Evolutionary conservation across 208 protist species (phyloP).

Genomic region (Wallacemonas sp.): DNA sequence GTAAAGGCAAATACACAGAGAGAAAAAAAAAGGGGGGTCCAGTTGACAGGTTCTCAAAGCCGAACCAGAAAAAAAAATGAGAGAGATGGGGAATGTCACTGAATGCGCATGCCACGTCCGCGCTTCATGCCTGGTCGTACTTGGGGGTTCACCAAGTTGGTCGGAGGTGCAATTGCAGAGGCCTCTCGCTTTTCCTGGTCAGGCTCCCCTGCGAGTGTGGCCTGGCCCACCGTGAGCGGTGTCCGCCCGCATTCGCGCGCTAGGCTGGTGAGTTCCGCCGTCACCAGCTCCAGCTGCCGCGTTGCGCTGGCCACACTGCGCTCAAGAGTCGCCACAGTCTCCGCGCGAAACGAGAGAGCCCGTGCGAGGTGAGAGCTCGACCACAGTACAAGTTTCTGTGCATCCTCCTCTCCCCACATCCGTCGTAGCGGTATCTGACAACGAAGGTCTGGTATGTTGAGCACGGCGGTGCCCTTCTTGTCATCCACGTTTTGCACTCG

Average conservation of each 20-base stretch:
- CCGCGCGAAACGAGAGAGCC: neutral
- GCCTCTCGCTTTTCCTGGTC: neutral
- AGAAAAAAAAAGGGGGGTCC: neutral
- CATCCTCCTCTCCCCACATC: neutral
- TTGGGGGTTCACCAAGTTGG: conserved; percentile 23
- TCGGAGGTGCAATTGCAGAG: neutral
- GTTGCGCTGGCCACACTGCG: neutral
- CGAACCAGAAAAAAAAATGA: too few species aligned
- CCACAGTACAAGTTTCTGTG: conserved; percentile 9
- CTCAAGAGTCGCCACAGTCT: neutral
- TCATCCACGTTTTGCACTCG: conserved; percentile 2
- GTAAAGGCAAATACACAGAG: conserved; percentile 8
- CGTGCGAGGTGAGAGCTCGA: conserved; percentile 1
- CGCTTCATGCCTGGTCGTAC: conserved; percentile 12
- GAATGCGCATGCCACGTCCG: conserved; percentile 14
- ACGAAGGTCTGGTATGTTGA: neutral
- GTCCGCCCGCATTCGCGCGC: neutral
- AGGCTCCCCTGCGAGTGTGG: neutral
- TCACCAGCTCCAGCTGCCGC: neutral
- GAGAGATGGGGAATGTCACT: conserved; percentile 10
- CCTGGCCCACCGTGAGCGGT: neutral
- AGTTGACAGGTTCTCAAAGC: too few species aligned
- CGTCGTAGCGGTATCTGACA: neutral
- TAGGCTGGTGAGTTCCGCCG: conserved; percentile 1
- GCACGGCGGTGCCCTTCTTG: neutral